Evolutionary conservation across 495 filamentous ascomycete genomes (phyloP), one percentile per base, ranked within the genome.

Genomic region (Eremomyces bilateralis): DNA sequence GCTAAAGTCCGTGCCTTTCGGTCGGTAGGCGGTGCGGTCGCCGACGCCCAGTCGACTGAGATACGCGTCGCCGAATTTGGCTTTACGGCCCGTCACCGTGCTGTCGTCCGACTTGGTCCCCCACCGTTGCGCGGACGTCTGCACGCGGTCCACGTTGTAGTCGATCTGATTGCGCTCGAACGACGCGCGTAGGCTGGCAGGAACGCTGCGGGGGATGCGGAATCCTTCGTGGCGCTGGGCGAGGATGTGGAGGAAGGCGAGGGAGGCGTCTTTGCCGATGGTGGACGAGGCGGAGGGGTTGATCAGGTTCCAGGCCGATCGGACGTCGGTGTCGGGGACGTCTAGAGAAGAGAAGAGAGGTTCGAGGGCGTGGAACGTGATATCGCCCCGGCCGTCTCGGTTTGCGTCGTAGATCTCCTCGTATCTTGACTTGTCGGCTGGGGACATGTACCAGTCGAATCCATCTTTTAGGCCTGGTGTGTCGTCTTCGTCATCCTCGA

Each of bases 381-480:
- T 67, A 50, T 90, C 74, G 38, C 88, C 88, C 28, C 81, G 76
- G 41, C 69, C 67, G 52, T 83, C 77, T 33, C 79, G 69, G 54
- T 80, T 85, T 41, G 88, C 78, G 38, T 68, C 75, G 54, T 94
- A 97, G 51, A 97, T 95, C 31, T 82, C 78, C 51, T 93, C 80
- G 55, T 97, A 97, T 57, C 90, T 92, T 35, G 70, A 48, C 56
- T 81, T 85, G 52, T 95, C 83, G 27, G 61, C 54, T 1, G 88
- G 88, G 40, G 69, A 78, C 83, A 97, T 95, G 57, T 97, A 97
- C 88, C 88, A 97, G 53, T 97, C 88, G 54, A 97, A 97, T 1
- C 84, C 83, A 56, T 92, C 80, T 51, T 88, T 91, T 35, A 97
- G 57, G 4, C 88, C 81, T 3, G 69, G 68, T 15, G 67, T 69